These are phyloP conservation scores for Metschnikowia gruessii DNA, from an alignment of 805 yeast genomes.

Conservation along the genomic window DNA sequence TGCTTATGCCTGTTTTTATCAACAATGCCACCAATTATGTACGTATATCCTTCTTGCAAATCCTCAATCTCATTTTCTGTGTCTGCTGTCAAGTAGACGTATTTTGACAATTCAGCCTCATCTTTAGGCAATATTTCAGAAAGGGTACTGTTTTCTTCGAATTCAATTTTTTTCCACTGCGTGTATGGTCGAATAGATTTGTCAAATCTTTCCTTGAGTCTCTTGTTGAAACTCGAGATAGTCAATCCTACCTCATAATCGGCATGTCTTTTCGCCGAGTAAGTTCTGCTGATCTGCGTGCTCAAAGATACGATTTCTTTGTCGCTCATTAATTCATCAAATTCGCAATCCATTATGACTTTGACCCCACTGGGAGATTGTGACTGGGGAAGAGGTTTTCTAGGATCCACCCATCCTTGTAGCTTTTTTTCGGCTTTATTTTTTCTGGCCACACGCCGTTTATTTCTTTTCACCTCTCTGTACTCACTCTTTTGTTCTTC, in stretches of 20 bases:
- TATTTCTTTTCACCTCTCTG: slow-evolving; percentile 52
- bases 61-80: slow-evolving; percentile 65
- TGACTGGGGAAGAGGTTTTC: slow-evolving; percentile 35
- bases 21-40: slow-evolving; percentile 92
- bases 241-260: slow-evolving; percentile 53
- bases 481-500: slow-evolving; percentile 64
- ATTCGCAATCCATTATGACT: slow-evolving; percentile 82
- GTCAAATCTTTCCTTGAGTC: slow-evolving; percentile 68
- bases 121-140: slow-evolving; percentile 28
- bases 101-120: slow-evolving; percentile 36
- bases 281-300: slow-evolving; percentile 77
- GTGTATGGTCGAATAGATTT: slow-evolving; percentile 53
- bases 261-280: slow-evolving; percentile 71
- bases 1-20: slow-evolving; percentile 88
- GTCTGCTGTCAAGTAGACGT: slow-evolving; percentile 81
- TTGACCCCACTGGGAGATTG: slow-evolving; percentile 50
- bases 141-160: slow-evolving; percentile 38
- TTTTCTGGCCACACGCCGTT: slow-evolving; percentile 34
- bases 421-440: slow-evolving; percentile 31
- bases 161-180: slow-evolving; percentile 65
- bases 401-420: slow-evolving; percentile 15
- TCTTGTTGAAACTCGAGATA: slow-evolving; percentile 64
- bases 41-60: slow-evolving; percentile 67
- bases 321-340: slow-evolving; percentile 85
- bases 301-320: slow-evolving; percentile 68